Evolutionary conservation across 306 rosid genomes (phyloP).

Genomic region (Heteromeles arbutifolia): DNA sequence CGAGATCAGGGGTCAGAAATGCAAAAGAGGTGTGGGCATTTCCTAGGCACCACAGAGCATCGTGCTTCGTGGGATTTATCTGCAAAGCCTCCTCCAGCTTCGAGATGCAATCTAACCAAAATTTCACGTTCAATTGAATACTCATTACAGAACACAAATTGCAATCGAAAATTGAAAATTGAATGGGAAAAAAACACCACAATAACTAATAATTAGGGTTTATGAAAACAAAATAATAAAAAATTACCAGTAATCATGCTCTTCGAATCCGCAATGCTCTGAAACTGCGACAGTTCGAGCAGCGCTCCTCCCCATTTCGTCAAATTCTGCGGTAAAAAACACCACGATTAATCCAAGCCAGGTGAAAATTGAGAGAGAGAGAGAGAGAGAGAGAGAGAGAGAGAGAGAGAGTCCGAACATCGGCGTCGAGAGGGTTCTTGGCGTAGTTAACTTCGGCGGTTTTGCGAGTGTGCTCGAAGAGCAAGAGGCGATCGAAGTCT

Average conservation of each 20-base stretch:
- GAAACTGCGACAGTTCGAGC: constrained; percentile 66
- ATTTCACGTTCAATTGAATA: background rate
- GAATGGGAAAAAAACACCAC: background rate
- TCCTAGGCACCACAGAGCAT: constrained; percentile 72
- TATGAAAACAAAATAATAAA: background rate
- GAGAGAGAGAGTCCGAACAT: constrained; percentile 33
- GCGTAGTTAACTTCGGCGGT: constrained; percentile 53
- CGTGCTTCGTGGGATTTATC: constrained; percentile 51
- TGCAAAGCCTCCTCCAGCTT: constrained; percentile 75
- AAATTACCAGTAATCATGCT: constrained; percentile 48
- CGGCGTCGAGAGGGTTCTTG: constrained; percentile 60
- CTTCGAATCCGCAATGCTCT: constrained; percentile 42
- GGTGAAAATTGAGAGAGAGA: background rate
- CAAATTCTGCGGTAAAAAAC: constrained; percentile 41
- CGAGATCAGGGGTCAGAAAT: constrained; percentile 50
- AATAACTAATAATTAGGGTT: background rate
- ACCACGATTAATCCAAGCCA: background rate
- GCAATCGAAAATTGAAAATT: background rate
- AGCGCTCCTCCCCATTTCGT: constrained; percentile 73
- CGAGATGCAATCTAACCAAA: constrained; percentile 40
- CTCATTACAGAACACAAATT: background rate
- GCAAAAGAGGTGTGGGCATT: constrained; percentile 58
- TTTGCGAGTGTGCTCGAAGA: constrained; percentile 52
- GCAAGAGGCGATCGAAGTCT: constrained; percentile 46
- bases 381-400: background rate